phyloP scores from a whole-genome alignment of 2,329 filamentous ascomycete genomes.

The Exophiala sideris region DNA sequence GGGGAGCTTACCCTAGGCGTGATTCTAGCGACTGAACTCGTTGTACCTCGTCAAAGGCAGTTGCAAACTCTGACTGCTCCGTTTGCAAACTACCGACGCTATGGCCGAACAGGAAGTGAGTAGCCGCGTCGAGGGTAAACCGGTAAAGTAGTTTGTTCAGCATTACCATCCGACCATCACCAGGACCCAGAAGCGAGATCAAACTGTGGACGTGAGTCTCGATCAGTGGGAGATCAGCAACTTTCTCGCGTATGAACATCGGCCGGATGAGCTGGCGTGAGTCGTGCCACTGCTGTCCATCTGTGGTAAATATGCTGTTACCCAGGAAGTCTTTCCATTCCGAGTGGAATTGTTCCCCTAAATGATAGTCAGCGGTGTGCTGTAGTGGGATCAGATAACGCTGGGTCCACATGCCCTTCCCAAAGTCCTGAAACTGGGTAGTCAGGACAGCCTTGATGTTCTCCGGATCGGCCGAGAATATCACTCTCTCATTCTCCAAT shows the following conservation, averaged over 20 bases:
- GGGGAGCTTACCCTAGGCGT: constrained; percentile 54
- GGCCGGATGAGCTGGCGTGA: constrained; percentile 82
- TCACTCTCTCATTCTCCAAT: constrained; percentile 44
- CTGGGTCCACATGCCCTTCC: constrained; percentile 61
- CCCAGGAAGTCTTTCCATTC: constrained; percentile 79
- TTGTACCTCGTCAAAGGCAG: constrained; percentile 77
- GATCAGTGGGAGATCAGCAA: constrained; percentile 79
- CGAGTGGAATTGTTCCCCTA: constrained; percentile 56
- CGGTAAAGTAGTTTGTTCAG: constrained; percentile 76
- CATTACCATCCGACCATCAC: constrained; percentile 55
- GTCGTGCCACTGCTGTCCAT: constrained; percentile 74
- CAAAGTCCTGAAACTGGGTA: constrained; percentile 79
- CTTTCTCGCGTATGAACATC: constrained; percentile 80
- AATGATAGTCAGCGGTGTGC: neutral
- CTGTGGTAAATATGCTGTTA: constrained; percentile 80
- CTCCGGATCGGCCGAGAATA: constrained; percentile 79
- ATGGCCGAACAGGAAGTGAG: constrained; percentile 78
- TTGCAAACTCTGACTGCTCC: constrained; percentile 68
- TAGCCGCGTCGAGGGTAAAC: constrained; percentile 78
- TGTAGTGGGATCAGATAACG: constrained; percentile 35
- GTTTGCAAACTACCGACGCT: constrained; percentile 63
- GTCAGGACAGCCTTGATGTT: constrained; percentile 92
- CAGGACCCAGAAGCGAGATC: constrained; percentile 60
- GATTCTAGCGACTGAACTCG: constrained; percentile 66
- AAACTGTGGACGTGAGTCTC: constrained; percentile 74